Evolutionary conservation across 2,329 filamentous ascomycete genomes (phyloP), one percentile per base, ranked within the genome.

Genomic region (Xylariales sp.): DNA sequence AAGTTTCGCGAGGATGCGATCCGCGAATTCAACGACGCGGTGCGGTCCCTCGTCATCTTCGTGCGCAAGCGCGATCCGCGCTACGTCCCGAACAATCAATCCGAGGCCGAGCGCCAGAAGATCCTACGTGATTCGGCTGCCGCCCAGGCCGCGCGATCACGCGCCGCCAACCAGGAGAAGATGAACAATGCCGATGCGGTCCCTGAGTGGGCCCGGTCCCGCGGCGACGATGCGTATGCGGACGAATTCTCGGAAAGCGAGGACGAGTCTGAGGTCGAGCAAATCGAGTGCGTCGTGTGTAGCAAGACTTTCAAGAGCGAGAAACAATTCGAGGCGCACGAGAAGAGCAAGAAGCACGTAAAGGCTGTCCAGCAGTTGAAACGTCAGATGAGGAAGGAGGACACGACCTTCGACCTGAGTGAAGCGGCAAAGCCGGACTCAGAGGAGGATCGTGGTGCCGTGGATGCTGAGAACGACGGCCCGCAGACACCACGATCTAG

Each of bases 311-410:
- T 98, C 81, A 88, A 97, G 80, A 98, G 94, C 75, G 92, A 97
- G 77, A 94, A 93, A 72, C 95, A 98, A 76, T 94, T 92, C 68
- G 90, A 97, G 75, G 91, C 92, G 3, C 96, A 99, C 75, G 94
- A 97, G 81, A 93, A 91, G 81, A 98, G 95, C 84, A 99, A 97
- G 79, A 99, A 98, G 80, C 96, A 99, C 75, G 81, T 90, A 69
- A 98, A 97, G 78, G 91, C 93, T 2, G 86, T 97, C 6, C 90
- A 94, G 72, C 88, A 94, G 68, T 81, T 99, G 46, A 89, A 89
- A 74, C 86, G 88, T 75, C 90, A 96, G 78, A 97, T 99, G 94
- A 88, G 86, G 73, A 89, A 90, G 73, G 92, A 99, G 75, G 91
- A 94, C 74, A 83, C 84, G 54, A 84, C 89, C 56, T 78, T 93